Conservation (phyloP, 148 eudicot species). For the Spergularia marina region DNA sequence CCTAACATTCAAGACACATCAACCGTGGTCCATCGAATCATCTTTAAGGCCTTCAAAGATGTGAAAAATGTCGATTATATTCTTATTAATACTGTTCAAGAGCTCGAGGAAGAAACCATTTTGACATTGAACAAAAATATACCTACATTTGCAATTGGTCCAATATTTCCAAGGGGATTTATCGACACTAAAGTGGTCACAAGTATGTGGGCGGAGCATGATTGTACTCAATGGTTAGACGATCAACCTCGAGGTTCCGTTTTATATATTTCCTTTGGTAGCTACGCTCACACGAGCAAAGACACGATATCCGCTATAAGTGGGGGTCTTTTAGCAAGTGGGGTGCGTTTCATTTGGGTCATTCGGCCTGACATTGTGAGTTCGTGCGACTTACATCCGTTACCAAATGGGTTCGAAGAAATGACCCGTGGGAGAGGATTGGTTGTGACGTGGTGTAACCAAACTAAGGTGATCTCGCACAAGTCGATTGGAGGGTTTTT, state of each 20-base stretch:
- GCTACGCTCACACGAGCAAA: slow-evolving; percentile 55
- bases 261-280: slow-evolving; percentile 66
- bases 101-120: slow-evolving; percentile 27
- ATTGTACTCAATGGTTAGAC: slow-evolving; percentile 63
- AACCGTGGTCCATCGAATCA: slow-evolving; percentile 26
- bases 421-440: slow-evolving; percentile 14
- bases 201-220: slow-evolving; percentile 60
- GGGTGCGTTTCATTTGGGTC: slow-evolving; percentile 58
- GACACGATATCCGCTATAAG: slow-evolving; percentile 43
- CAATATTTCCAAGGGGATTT: slow-evolving; percentile 43
- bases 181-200: slow-evolving; percentile 43
- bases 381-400: slow-evolving; percentile 22
- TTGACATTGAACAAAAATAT: slow-evolving; percentile 15
- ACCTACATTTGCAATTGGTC: slow-evolving; percentile 44
- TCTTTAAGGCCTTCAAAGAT: slow-evolving; percentile 30
- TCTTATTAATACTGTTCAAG: slow-evolving; percentile 28
- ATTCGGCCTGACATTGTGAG: slow-evolving; percentile 44
- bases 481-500: slow-evolving; percentile 21
- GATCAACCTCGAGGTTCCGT: slow-evolving; percentile 50
- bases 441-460: slow-evolving; percentile 26
- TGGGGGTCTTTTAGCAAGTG: slow-evolving; percentile 43
- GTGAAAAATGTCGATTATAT: slow-evolving; percentile 28
- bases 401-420: slow-evolving; percentile 22
- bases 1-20: slow-evolving; percentile 28
- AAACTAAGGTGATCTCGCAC: slow-evolving; percentile 22